phyloP scores from a whole-genome alignment of 2,329 filamentous ascomycete genomes.

The Lasiodiplodia hormozganensis region DNA sequence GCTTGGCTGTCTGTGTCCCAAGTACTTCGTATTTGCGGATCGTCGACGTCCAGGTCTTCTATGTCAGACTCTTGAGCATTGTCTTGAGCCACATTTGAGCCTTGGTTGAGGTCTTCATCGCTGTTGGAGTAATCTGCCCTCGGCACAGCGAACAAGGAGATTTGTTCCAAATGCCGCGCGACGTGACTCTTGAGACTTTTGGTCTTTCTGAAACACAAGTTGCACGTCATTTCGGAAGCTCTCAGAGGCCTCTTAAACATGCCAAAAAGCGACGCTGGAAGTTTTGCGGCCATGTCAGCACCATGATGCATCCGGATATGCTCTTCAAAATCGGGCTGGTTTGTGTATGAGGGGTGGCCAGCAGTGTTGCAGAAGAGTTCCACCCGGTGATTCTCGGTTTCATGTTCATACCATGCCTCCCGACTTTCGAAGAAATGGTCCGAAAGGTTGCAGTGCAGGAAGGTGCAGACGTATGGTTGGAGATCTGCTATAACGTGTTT shows the following conservation, averaged over 20 bases:
- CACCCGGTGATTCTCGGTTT: conserved; percentile 28
- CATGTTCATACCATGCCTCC: conserved; percentile 30
- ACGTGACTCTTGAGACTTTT: conserved; percentile 29
- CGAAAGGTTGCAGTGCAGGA: conserved; percentile 22
- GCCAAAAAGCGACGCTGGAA: neutral
- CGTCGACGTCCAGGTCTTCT: too few relatives aligned
- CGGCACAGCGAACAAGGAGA: conserved; percentile 31
- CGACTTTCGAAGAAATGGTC: conserved; percentile 29
- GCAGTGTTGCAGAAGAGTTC: conserved; percentile 30
- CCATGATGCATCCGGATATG: conserved; percentile 30
- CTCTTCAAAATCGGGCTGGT: neutral
- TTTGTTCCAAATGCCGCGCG: conserved; percentile 31
- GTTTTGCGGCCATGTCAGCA: neutral
- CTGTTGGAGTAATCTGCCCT: neutral
- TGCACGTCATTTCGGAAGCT: conserved; percentile 19
- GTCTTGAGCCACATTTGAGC: neutral
- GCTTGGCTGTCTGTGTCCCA: too few relatives aligned
- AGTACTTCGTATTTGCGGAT: too few relatives aligned
- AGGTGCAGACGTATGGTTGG: conserved; percentile 31
- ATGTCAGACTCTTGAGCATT: too few relatives aligned
- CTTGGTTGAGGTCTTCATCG: neutral
- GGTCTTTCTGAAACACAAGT: conserved; percentile 26
- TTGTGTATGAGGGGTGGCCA: conserved; percentile 16
- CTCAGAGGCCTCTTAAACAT: conserved; percentile 15
- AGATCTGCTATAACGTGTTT: conserved; percentile 31